Percentiles rank a stretch among this genome's conserved stretches.
Conservation (phyloP, 257 asterid species). For the Primulina huaijiensis region DNA sequence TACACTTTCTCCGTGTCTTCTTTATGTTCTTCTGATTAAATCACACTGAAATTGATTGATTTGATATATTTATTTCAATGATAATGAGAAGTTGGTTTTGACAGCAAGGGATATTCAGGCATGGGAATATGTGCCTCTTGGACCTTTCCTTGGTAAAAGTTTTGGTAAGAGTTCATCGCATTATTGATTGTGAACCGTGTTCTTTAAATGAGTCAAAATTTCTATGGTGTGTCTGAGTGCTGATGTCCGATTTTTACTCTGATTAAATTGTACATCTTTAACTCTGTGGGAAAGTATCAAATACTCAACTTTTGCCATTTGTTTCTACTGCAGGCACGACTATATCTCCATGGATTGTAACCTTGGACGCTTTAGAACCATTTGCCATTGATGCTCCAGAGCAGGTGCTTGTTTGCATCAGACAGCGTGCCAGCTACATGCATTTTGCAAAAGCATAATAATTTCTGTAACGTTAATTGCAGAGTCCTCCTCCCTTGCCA, state of each 20-base stretch:
- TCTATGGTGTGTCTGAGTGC: slow-evolving; percentile 7
- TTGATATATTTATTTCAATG: slow-evolving; percentile 12
- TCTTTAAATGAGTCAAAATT: slow-evolving; percentile 6
- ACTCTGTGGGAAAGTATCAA: not conserved
- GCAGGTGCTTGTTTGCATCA: slow-evolving; percentile 47
- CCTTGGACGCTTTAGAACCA: slow-evolving; percentile 89
- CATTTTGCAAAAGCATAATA: slow-evolving; percentile 11
- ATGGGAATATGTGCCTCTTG: slow-evolving; percentile 96
- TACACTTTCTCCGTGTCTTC: slow-evolving; percentile 7
- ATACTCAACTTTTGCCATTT: slow-evolving; percentile 11
- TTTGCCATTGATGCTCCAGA: slow-evolving; percentile 67
- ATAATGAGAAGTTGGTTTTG: slow-evolving; percentile 27
- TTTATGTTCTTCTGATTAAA: slow-evolving; percentile 13
- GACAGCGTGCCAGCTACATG: slow-evolving; percentile 17
- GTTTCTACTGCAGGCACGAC: slow-evolving; percentile 66
- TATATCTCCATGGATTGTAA: slow-evolving; percentile 95
- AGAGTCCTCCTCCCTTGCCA: slow-evolving; percentile 81
- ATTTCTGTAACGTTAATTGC: slow-evolving; percentile 33
- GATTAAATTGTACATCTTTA: not conserved
- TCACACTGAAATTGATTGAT: not conserved
- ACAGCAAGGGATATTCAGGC: slow-evolving; percentile 98
- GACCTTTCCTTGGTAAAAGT: slow-evolving; percentile 96
- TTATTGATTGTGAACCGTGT: slow-evolving; percentile 7
- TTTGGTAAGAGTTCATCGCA: slow-evolving; percentile 54
- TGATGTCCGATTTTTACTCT: not conserved